phyloP scores from a whole-genome alignment of 2,329 filamentous ascomycete genomes.

The Xylariaceae sp. region DNA sequence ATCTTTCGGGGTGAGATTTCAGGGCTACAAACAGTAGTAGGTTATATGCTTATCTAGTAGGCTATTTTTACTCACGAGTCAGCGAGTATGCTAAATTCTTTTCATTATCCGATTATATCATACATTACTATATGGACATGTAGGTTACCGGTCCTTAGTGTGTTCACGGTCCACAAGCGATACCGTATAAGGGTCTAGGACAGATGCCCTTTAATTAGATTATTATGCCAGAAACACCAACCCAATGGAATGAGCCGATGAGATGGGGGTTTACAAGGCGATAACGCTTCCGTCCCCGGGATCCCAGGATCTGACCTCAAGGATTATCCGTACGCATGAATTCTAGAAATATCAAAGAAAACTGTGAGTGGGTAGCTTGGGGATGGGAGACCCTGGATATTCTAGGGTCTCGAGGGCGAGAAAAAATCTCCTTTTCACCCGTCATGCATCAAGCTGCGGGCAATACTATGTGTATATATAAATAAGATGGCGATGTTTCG shows the following conservation, averaged over 20 bases:
- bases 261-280: neutral
- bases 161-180: neutral
- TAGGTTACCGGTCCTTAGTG: neutral
- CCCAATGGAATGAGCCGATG: neutral
- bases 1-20: neutral
- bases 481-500: neutral
- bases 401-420: neutral
- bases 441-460: neutral
- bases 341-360: slow-evolving; percentile 23
- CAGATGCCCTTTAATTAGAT: slow-evolving; percentile 11
- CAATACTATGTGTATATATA: neutral
- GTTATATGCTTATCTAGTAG: too few relatives aligned
- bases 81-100: neutral
- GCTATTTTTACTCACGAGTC: neutral
- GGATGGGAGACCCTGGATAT: neutral
- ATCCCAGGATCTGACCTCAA: neutral
- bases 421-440: neutral
- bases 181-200: neutral
- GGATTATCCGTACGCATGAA: slow-evolving; percentile 21
- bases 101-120: neutral
- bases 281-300: neutral
- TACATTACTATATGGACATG: too few relatives aligned
- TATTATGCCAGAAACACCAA: slow-evolving; percentile 10
- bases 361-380: neutral
- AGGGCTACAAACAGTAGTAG: too few relatives aligned